Percentiles rank a stretch among this genome's conserved stretches.
phyloP scores from a whole-genome alignment of 139 green algal genomes.

The Tetraselmis chui region DNA sequence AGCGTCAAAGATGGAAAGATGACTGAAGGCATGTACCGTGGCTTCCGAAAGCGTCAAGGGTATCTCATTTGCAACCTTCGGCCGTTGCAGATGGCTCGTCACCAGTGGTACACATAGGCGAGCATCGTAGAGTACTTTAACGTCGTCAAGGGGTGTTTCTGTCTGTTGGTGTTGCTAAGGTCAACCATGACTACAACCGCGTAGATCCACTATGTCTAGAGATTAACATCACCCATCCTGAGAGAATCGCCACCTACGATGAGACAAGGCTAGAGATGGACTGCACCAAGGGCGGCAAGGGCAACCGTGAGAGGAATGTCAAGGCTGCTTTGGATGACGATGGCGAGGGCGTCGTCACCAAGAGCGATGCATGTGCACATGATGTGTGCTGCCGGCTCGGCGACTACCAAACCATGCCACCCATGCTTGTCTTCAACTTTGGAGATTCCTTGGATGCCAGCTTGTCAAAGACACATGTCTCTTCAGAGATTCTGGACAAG shows the following conservation, averaged over 20 bases:
- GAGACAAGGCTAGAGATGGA: not conserved
- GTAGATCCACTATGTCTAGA: not conserved
- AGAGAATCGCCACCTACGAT: not conserved
- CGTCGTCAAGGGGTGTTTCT: not conserved
- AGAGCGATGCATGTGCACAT: not conserved
- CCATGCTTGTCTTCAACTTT: not conserved
- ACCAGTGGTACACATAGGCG: not conserved
- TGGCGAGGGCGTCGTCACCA: not conserved
- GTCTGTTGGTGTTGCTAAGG: not conserved
- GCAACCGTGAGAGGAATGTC: not conserved
- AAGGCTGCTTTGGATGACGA: not conserved
- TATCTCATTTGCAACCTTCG: not conserved
- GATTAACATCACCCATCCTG: not conserved
- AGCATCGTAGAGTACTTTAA: not conserved
- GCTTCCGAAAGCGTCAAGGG: not conserved
- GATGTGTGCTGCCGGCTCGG: not conserved
- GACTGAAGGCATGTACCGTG: not conserved
- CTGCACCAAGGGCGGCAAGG: not conserved
- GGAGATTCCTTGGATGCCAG: not conserved
- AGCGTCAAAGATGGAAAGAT: not conserved
- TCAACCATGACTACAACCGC: not conserved
- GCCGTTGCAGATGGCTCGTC: not conserved
- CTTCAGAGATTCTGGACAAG: not conserved
- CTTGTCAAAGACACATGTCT: not conserved
- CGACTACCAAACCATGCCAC: not conserved